A percentile compares a stretch with the other conserved stretches of the same genome.
phyloP scores from a whole-genome alignment of 2,329 filamentous ascomycete species.

The Pseudogymnoascus pannorum region DNA sequence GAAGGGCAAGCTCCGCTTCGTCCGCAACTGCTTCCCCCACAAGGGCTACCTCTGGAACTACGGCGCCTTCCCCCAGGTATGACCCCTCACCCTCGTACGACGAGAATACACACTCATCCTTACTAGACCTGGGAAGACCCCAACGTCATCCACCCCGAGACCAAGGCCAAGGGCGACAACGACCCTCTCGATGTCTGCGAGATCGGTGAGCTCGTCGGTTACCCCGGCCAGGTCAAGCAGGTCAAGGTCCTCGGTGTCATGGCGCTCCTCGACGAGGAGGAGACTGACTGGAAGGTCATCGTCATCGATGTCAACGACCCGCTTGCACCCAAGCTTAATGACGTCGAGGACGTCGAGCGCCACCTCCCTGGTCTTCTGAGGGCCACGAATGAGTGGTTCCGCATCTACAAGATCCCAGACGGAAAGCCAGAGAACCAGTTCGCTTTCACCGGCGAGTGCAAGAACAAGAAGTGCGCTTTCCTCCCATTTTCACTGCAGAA shows the following conservation, averaged over 20 bases:
- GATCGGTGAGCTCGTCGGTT: conserved; percentile 96
- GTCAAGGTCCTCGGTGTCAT: conserved; percentile 99
- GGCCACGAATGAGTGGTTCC: conserved; percentile 99
- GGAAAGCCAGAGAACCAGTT: conserved; percentile 99
- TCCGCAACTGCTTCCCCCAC: conserved; percentile 99
- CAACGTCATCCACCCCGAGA: conserved; percentile 91
- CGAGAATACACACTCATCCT: background rate
- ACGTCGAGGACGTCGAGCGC: conserved; percentile 97
- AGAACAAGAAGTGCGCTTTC: conserved; percentile 79
- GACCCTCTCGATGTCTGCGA: conserved; percentile 99
- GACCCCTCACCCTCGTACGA: conserved; percentile 21
- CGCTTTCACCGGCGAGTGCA: conserved; percentile 99
- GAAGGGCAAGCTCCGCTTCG: conserved; percentile 99
- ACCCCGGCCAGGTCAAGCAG: conserved; percentile 96
- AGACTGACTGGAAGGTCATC: conserved; percentile 99
- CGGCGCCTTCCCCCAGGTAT: conserved; percentile 95
- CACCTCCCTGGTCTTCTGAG: conserved; percentile 94
- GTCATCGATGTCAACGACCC: conserved; percentile 98
- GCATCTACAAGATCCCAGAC: conserved; percentile 99
- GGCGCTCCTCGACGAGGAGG: conserved; percentile 97
- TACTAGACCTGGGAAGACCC: conserved; percentile 96
- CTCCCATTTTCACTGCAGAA: background rate
- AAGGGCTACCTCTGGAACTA: conserved; percentile 99
- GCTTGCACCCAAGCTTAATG: conserved; percentile 90
- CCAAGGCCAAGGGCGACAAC: conserved; percentile 99